Conservation (phyloP, 768 basidiomycete genomes). For the Tricholoma hemisulphureum region DNA sequence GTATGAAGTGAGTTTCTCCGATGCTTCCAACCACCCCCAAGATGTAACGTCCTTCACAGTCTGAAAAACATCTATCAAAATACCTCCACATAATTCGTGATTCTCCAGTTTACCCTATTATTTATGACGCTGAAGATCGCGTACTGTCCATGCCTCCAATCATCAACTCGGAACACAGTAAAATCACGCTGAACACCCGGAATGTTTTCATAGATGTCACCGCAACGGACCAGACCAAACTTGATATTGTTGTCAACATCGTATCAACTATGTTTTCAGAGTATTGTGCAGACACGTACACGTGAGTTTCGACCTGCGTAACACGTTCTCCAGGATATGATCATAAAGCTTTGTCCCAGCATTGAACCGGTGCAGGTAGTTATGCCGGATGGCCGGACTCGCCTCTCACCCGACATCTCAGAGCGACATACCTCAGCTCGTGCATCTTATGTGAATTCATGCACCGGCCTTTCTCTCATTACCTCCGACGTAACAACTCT, state of each 20-base stretch:
- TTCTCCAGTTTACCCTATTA: constrained; percentile 95
- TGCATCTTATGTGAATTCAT: constrained; percentile 92
- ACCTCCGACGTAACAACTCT: constrained; percentile 65
- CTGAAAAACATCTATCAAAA: constrained; percentile 85
- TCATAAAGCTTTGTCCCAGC: constrained; percentile 38
- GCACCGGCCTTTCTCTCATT: constrained; percentile 79
- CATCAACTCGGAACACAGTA: constrained; percentile 96
- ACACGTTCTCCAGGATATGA: background rate
- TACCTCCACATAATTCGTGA: constrained; percentile 93
- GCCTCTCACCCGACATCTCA: constrained; percentile 80
- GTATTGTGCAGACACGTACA: constrained; percentile 88
- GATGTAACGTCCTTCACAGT: constrained; percentile 44
- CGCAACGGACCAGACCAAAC: constrained; percentile 94
- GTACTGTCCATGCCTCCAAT: constrained; percentile 98
- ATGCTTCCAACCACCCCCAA: background rate
- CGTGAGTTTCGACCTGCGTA: constrained; percentile 53
- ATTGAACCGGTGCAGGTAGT: constrained; percentile 92
- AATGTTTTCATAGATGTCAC: constrained; percentile 98
- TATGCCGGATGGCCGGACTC: constrained; percentile 70
- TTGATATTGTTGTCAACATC: constrained; percentile 93
- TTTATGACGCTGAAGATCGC: constrained; percentile 84
- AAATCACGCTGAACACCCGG: constrained; percentile 89
- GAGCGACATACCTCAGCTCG: constrained; percentile 70
- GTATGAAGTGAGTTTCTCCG: constrained; percentile 69
- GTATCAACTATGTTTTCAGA: constrained; percentile 98